Base-by-base conservation (phyloP, 306 rosid species). In the Prunus dulcis region DNA sequence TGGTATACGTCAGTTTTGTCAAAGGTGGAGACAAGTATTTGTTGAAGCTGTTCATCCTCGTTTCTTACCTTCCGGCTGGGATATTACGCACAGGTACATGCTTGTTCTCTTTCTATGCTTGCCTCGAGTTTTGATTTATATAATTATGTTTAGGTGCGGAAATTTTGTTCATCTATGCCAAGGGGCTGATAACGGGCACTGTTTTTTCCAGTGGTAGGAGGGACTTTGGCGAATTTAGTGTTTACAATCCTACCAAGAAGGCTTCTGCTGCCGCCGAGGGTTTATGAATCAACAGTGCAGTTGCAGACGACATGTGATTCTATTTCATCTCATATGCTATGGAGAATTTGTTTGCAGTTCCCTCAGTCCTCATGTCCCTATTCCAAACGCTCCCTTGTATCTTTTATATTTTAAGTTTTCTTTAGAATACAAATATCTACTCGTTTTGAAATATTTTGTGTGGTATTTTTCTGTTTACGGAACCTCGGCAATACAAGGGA, bases 11-110 rank as follows among this genome's bases (percentile, higher is more conserved):
- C 82, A 87, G 67, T 92, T 95, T 69, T 92, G 97, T 80, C 98
- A 88, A 74, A 83, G 97, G 81, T 96, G 99, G 99, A 91, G 99
- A 78, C 96, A 91, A 84, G 93, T 83, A 76, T 91, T 95, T 78
- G 90, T 92, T 58, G 92, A 88, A 77, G 87, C 96, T 84, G 77
- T 89, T 68, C 87, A 86, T 22, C 99, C 99, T 46, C 97, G 88
- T 72, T 95, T 92, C 84, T 88, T 89, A 72, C 99, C 97, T 73
- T 83, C 80, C 30, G 97, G 99, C 69, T 92, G 99, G 97, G 96
- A 95, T 80, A 81, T 95, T 71, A 95, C 83, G 71, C 99, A 92
- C 96, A 95, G 96, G 99, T 92, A 89, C 73, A 64, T 66, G 28
- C 71, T 76, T 27, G 50, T 64, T 47, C 11, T 12, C 18, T 67